Evolutionary conservation across 352 stramenopile species (phyloP), one percentile per base, ranked within the genome.

Genomic region (Phytophthora melonis): DNA sequence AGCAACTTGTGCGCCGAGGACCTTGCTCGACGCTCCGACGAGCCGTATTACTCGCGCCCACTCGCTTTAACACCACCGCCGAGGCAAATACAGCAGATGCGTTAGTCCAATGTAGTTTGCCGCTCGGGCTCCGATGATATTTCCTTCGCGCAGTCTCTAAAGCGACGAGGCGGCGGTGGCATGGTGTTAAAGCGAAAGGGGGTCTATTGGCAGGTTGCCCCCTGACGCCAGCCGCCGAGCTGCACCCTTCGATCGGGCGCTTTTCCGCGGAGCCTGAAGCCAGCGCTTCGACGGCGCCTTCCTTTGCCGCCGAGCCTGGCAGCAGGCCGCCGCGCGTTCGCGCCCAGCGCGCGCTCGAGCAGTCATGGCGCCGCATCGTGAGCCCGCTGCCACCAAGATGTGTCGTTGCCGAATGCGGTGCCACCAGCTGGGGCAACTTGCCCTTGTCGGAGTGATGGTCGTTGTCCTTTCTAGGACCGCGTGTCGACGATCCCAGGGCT

Each of bases 401-500:
- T 78, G 55, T 58, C 27, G 64, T 75, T 71, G 52, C 41, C 34
- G 60, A 72, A 63, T 71, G 66, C 25, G 53, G 16, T 41, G 34
- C 34, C 4, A 64, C 43, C 52, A 67, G 52, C 52, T 62, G 60
- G 67, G n/a, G 25, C 43, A 60, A 58, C 25, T 77, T 66, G 56
- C 66, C 41, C n/a, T 61, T 70, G n/a, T 5, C 63, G 58, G 67
- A 79, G 72, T 82, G 75, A 77, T 79, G 71, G 64, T 82, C 75
- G 13, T 50, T 77, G 75, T 32, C 61, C 67, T 61, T 79, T 82
- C 75, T 82, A 52, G 16, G 36, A 36, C 53, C 59, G 54, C 58
- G 63, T 59, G 57, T 81, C 55, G 74, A 75, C 74, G 70, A 81
- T 78, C 66, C 49, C 71, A 74, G 66, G 71, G 23, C 66, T 78